phyloP scores from a whole-genome alignment of 495 filamentous ascomycete genomes.

The Aspergillus bertholletiae region DNA sequence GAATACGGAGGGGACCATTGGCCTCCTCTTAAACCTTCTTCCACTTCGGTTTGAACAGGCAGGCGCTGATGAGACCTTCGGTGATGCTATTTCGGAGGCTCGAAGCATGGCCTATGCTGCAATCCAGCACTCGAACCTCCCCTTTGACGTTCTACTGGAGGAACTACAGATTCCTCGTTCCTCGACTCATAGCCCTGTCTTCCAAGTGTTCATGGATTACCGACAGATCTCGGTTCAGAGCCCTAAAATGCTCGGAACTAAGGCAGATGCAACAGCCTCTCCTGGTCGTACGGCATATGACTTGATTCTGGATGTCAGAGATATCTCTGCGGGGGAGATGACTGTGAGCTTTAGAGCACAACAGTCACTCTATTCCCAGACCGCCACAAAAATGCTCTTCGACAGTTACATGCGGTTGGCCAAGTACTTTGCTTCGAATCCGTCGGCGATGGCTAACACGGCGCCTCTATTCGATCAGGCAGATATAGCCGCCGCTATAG shows the following conservation, averaged over 20 bases:
- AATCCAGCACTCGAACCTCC: slow-evolving; percentile 24
- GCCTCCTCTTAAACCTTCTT: slow-evolving; percentile 46
- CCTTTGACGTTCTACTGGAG: slow-evolving; percentile 35
- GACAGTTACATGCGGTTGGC: background rate
- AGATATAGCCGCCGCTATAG: background rate
- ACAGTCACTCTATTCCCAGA: background rate
- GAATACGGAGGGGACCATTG: slow-evolving; percentile 24
- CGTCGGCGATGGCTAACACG: background rate
- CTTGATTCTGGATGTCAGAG: background rate
- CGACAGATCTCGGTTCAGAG: background rate
- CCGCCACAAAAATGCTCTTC: background rate
- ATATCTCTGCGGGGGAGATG: background rate
- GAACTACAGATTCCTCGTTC: slow-evolving; percentile 22
- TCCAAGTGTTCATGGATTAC: slow-evolving; percentile 35
- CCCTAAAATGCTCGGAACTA: background rate
- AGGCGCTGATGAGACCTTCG: background rate
- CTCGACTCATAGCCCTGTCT: slow-evolving; percentile 23
- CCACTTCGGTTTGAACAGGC: slow-evolving; percentile 35
- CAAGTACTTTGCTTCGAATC: background rate
- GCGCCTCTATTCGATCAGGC: background rate
- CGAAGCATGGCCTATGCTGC: slow-evolving; percentile 13
- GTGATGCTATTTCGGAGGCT: background rate
- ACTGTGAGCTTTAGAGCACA: background rate
- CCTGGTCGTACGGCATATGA: background rate
- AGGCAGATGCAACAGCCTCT: background rate